Conservation (phyloP, 2,329 filamentous ascomycete genomes). For the Trichoderma sp. region DNA sequence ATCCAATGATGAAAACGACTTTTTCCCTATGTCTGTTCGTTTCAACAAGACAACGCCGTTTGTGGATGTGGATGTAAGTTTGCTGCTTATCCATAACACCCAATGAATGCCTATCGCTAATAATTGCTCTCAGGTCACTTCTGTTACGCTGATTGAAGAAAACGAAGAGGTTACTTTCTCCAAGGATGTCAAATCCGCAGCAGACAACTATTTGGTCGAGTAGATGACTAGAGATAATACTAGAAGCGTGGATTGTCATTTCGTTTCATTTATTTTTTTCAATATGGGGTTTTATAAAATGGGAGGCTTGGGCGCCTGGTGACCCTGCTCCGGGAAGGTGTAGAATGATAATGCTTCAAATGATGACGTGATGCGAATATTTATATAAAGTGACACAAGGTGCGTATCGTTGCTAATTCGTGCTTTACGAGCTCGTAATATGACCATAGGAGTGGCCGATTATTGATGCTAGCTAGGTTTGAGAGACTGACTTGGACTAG, state of each 20-base stretch:
- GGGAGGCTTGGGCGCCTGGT: conserved; percentile 22
- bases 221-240: conserved; percentile 41
- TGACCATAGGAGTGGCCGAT: not conserved
- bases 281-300: conserved; percentile 21
- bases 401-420: not conserved
- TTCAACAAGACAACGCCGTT: conserved; percentile 86
- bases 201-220: conserved; percentile 74
- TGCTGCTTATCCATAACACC: not conserved
- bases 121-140: conserved; percentile 49
- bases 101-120: conserved; percentile 20
- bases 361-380: conserved; percentile 14
- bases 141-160: conserved; percentile 69
- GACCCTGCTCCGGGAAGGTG: conserved; percentile 23
- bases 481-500: not conserved
- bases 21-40: conserved; percentile 93
- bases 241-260: conserved; percentile 19
- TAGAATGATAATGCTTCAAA: conserved; percentile 21
- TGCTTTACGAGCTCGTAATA: not conserved
- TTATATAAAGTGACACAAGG: not conserved
- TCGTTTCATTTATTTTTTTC: not conserved
- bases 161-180: conserved; percentile 78
- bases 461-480: not conserved
- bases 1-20: conserved; percentile 83
- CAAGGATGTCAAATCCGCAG: conserved; percentile 73
- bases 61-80: conserved; percentile 87